Base-by-base conservation (phyloP, 768 basidiomycete genomes). In the Glaciozyma antarctica region DNA sequence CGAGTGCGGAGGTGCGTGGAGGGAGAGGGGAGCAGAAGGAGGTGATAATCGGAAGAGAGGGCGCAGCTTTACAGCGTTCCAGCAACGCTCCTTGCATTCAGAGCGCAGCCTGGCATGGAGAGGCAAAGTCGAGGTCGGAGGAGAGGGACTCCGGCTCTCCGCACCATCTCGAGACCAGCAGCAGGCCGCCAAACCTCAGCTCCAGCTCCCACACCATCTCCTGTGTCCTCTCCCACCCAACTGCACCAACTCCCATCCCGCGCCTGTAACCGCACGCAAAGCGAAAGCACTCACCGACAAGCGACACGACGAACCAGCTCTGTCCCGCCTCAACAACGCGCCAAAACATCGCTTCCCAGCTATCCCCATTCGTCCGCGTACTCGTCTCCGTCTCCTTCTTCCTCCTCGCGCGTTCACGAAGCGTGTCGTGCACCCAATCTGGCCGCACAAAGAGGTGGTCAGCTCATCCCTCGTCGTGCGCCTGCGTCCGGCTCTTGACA, bases 401-500 rank as follows among this genome's bases (percentile, higher is more conserved):
- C 28, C 90, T 85, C 71, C 88, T 80, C 68, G 86, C 87, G 32
- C 91, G 82, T 75, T 98, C 94, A 41, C 88, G 81, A 51, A 92
- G 84, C 4, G 91, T 89, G 78, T 98, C 94, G 73, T 95, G 88
- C 56, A 98, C 88, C 94, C 94, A 98, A 76, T 98, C 94, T 95
- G 71, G 44, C 5, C 7, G 2, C 21, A 1, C 19, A 48, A 2
- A 45, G n/a, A 45, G 47, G n/a, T 21, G 47, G 47, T 48, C 19
- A n/a, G 47, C 47, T 19, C n/a, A 8, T n/a, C n/a, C 45, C 45
- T 17, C 47, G n/a, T n/a, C n/a, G n/a, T n/a, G n/a, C n/a, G n/a
- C n/a, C n/a, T n/a, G n/a, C n/a, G n/a, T n/a, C n/a, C n/a, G n/a
- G n/a, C n/a, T n/a, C n/a, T n/a, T n/a, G n/a, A n/a, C n/a, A n/a